phyloP scores from a whole-genome alignment of 306 rosid genomes.

The Prunus salicina region DNA sequence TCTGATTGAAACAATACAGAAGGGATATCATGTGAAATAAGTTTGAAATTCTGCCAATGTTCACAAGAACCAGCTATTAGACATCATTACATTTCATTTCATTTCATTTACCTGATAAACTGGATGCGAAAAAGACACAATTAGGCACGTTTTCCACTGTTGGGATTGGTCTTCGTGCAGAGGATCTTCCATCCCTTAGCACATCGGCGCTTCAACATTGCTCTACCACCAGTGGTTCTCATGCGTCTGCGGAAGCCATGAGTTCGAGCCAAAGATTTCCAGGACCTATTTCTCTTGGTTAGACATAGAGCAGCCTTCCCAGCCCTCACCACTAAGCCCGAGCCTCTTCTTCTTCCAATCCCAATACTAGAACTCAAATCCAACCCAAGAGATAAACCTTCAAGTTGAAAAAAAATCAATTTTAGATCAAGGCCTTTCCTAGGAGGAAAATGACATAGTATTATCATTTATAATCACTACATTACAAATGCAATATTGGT shows the following conservation, averaged over 20 bases:
- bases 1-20: constrained; percentile 18
- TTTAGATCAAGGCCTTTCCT: background rate
- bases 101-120: constrained; percentile 14
- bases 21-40: background rate
- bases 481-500: too few species aligned
- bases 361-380: constrained; percentile 43
- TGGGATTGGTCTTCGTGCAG: constrained; percentile 81
- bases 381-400: constrained; percentile 43
- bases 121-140: background rate
- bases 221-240: constrained; percentile 87
- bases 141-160: constrained; percentile 60
- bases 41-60: constrained; percentile 17
- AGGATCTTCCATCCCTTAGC: constrained; percentile 90
- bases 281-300: constrained; percentile 85
- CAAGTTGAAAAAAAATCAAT: background rate
- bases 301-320: constrained; percentile 76
- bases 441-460: background rate
- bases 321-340: constrained; percentile 73
- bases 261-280: constrained; percentile 83
- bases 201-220: constrained; percentile 70
- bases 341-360: constrained; percentile 41
- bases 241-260: constrained; percentile 86
- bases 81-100: constrained; percentile 20
- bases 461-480: background rate
- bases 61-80: constrained; percentile 3